Percentiles rank a stretch among this genome's conserved stretches.
Conservation (phyloP, 257 asterid genomes). For the Buddleja alternifolia region DNA sequence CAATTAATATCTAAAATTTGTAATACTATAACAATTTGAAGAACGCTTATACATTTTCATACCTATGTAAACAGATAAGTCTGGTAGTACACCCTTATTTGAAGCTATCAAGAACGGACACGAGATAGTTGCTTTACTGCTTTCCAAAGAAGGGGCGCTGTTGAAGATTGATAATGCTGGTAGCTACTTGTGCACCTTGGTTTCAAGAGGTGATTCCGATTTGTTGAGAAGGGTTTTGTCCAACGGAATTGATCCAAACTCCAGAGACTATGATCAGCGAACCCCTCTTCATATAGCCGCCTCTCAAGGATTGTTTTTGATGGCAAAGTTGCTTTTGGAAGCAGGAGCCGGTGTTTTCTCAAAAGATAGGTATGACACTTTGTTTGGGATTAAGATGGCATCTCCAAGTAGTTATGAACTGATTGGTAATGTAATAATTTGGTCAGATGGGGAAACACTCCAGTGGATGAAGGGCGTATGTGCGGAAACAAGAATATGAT, state of each 20-base stretch:
- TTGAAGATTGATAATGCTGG: constrained; percentile 70
- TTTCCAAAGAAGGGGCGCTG: constrained; percentile 71
- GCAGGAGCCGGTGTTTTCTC: constrained; percentile 85
- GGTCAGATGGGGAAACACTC: constrained; percentile 83
- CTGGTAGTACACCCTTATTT: constrained; percentile 75
- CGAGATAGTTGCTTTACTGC: constrained; percentile 66
- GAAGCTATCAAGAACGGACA: constrained; percentile 87
- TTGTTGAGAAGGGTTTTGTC: constrained; percentile 63
- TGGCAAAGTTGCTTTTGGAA: constrained; percentile 81
- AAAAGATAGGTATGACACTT: constrained; percentile 65
- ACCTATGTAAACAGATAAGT: constrained; percentile 52
- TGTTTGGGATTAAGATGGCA: no score
- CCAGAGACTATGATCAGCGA: constrained; percentile 73
- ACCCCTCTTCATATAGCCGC: constrained; percentile 90
- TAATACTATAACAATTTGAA: no score
- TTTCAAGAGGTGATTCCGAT: constrained; percentile 80
- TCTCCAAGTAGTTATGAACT: no score
- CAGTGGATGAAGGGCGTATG: constrained; percentile 74
- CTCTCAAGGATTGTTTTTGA: constrained; percentile 68
- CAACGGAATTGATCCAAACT: constrained; percentile 74
- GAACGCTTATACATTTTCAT: no score
- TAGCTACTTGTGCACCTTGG: constrained; percentile 66
- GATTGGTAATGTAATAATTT: neutral
- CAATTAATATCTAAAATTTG: no score
- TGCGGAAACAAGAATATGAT: constrained; percentile 79